Evolutionary conservation across 129 eudicot genomes (phyloP).

Genomic region (Oenanthe sinensis): DNA sequence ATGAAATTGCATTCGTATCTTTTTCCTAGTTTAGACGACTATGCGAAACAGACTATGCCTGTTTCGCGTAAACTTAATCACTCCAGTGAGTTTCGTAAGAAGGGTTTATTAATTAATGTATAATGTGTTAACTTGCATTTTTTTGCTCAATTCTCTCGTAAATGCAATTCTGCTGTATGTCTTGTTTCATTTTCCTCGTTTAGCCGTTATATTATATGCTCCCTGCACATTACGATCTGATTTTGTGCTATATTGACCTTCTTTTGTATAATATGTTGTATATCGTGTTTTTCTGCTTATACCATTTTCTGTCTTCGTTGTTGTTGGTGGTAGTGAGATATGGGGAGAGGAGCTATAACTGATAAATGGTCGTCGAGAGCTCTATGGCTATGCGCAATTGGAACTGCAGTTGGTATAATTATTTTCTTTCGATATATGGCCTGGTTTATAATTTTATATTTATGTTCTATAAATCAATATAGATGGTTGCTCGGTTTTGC

Average conservation of each 20-base stretch:
- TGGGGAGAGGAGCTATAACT: conserved; percentile 48
- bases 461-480: background rate
- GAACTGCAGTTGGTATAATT: conserved; percentile 62
- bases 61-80: background rate
- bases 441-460: too few relatives aligned
- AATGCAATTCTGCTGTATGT: too few relatives aligned
- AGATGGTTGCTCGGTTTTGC: background rate
- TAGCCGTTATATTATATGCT: background rate
- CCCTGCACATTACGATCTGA: too few relatives aligned
- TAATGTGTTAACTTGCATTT: background rate
- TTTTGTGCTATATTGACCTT: background rate
- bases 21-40: background rate
- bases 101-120: background rate
- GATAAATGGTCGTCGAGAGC: conserved; percentile 81
- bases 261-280: background rate
- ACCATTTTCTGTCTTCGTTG: too few relatives aligned
- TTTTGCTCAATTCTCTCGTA: too few relatives aligned
- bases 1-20: background rate
- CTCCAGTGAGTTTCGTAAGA: background rate
- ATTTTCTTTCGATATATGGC: background rate
- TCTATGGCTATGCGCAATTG: conserved; percentile 71
- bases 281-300: background rate
- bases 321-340: conserved; percentile 24
- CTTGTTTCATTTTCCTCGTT: background rate
- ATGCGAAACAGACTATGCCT: too few relatives aligned